Base-by-base conservation (phyloP, 352 stramenopile species). In the Sclerospora graminicola region DNA sequence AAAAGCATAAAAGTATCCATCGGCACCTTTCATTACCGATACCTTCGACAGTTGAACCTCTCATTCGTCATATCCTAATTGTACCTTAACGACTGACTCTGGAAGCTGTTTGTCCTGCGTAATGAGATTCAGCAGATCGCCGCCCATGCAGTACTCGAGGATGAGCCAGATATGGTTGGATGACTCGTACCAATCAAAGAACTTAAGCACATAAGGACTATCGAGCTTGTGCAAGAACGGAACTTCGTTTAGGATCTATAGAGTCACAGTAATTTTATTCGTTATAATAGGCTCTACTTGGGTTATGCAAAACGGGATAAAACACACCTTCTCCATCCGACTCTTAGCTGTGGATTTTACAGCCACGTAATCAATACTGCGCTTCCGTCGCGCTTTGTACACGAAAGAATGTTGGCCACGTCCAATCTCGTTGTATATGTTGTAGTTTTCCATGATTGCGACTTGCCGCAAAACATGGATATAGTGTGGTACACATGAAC, bases 181-280 rank as follows among this genome's bases (percentile, higher is more conserved):
- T 41, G 88, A 96, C 66, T 97, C 89, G 69, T 97, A 97, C 89
- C 89, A 97, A 60, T 96, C 92, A 69, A 84, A 89, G 54, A 97
- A 97, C 60, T 84, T 89, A 46, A 96, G 63, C 32, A 95, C 77
- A 53, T 94, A 70, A 19, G 63, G 80, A 44, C 78, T 91, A 26
- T 87, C 57, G 5, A 96, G 65, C 37, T 84, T 85, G 62, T 95
- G 81, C 48, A 95, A 68, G 51, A 95, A 71, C 48, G 89, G 82
- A 27, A 93, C 81, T 33, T 92, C 80, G 45, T 92, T 89, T 14
- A 89, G 50, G 44, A 92, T 86, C 78, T 89, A 31, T 39, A 41
- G 5, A 26, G 15, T 8, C 26, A 28, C 18, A 27, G n/a, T n/a
- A n/a, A n/a, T n/a, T n/a, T n/a, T n/a, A n/a, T n/a, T n/a, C n/a